A percentile compares a stretch with the other conserved stretches of the same genome.
Evolutionary conservation across 2,329 filamentous ascomycete genomes (phyloP).

Genomic region (Paecilomyces variotii): DNA sequence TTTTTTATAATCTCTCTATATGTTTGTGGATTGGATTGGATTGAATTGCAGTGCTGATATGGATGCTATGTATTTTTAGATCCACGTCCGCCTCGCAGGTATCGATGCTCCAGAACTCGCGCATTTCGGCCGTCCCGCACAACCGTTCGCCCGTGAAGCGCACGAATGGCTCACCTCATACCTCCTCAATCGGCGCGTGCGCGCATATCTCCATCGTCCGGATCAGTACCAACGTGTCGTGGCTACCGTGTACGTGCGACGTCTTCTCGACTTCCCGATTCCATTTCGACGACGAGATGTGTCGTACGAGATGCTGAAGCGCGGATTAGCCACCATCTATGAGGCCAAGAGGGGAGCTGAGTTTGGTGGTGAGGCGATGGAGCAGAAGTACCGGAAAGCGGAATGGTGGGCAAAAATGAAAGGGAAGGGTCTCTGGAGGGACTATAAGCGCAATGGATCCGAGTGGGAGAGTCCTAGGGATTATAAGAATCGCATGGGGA

Average conservation of each 20-base stretch:
- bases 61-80: slow-evolving; percentile 33
- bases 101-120: slow-evolving; percentile 88
- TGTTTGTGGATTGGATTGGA: no score
- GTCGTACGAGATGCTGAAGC: slow-evolving; percentile 79
- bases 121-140: slow-evolving; percentile 82
- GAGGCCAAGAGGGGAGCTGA: slow-evolving; percentile 86
- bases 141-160: slow-evolving; percentile 77
- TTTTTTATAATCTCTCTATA: no score
- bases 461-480: slow-evolving; percentile 75
- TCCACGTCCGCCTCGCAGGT: slow-evolving; percentile 82
- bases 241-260: slow-evolving; percentile 70
- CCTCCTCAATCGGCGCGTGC: slow-evolving; percentile 63
- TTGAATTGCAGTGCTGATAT: neutral
- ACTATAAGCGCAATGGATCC: slow-evolving; percentile 39
- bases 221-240: slow-evolving; percentile 94
- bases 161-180: slow-evolving; percentile 70
- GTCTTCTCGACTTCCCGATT: slow-evolving; percentile 30
- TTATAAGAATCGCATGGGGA: slow-evolving; percentile 62
- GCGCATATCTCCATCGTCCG: slow-evolving; percentile 71
- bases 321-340: slow-evolving; percentile 81
- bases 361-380: slow-evolving; percentile 63
- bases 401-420: slow-evolving; percentile 53
- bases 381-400: slow-evolving; percentile 38
- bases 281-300: slow-evolving; percentile 63
- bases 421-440: slow-evolving; percentile 67